These are phyloP conservation scores for Chrysoporthe austroafricana DNA, from an alignment of 2,329 filamentous ascomycete species.

Conservation along the genomic window DNA sequence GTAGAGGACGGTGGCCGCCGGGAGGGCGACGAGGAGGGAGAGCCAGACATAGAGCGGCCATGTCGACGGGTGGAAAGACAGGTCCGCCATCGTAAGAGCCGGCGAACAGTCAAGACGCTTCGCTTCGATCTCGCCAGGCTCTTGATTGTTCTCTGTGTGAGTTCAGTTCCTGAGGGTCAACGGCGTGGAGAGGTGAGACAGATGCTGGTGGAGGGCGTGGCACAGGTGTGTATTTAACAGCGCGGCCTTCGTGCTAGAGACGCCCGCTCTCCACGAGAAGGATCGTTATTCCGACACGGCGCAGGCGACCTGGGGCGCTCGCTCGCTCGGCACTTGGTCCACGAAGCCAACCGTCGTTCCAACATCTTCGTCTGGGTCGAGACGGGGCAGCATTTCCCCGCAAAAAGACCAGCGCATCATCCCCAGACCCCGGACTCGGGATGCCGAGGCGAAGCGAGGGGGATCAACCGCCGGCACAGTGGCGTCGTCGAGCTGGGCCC, in stretches of 20 bases:
- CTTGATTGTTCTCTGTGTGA: too few species aligned
- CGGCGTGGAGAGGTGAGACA: too few species aligned
- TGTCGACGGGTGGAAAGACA: slow-evolving; percentile 25
- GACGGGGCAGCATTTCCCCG: slow-evolving; percentile 4
- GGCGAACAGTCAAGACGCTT: too few species aligned
- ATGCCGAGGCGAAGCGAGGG: too few species aligned
- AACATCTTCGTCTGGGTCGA: neutral
- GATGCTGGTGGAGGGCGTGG: too few species aligned
- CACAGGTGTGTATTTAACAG: neutral
- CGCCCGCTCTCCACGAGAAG: neutral
- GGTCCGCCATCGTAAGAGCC: slow-evolving; percentile 10
- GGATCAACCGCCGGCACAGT: neutral
- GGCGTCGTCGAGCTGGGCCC: neutral
- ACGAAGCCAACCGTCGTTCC: neutral
- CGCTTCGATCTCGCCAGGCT: too few species aligned
- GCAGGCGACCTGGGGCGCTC: neutral
- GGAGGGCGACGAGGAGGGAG: slow-evolving; percentile 31
- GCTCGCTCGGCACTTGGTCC: neutral
- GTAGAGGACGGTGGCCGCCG: slow-evolving; percentile 35
- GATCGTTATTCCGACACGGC: neutral
- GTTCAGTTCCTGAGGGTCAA: too few species aligned
- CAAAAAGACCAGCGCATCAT: neutral
- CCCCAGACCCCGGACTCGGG: neutral
- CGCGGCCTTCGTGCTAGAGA: neutral
- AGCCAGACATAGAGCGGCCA: slow-evolving; percentile 32